Base-by-base conservation (phyloP, 345 rosid species). In the Toxicodendron radicans region DNA sequence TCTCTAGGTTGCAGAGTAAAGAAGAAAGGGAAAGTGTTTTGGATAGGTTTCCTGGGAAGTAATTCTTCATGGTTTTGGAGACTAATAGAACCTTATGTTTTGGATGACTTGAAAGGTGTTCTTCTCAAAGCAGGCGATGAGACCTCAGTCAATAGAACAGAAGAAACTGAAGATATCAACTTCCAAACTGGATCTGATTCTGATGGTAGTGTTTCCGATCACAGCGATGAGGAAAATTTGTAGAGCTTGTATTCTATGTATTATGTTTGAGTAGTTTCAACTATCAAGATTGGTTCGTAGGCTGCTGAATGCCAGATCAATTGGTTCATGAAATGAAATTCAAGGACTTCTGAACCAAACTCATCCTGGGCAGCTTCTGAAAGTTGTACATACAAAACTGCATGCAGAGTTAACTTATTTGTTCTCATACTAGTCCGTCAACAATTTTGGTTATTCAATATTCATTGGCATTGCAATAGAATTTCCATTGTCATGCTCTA, bases 1-100 rank as follows among this genome's bases (percentile, higher is more conserved):
- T 89, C 96, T 67, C 71, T 92, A n/a, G 84, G 82, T 23, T 90
- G 92, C 77, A 84, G 86, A 48, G 94, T 95, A 58, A 95, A 89
- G 85, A 88, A 84, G 80, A 95, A 86, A 74, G 92, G 98, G 73
- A 82, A 75, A 74, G 84, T 84, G 24, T 91, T 80, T 70, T 92
- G 97, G 97, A 78, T 95, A 7, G 97, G 99, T n/a, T 82, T 95
- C 66, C 80, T 85, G 1, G 94, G 94, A 75, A 78, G 66, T 66
- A 82, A 87, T 77, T 85, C 98, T 7, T 74, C 74, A 12, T 76
- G 70, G 84, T 90, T 91, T 66, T 86, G 92, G 96, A 85, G 93
- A 70, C 72, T 92, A 74, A 83, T 90, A 35, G 96, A 87, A 72
- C 90, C 94, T 9, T 72, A 87, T 51, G 79, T 95, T 35, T 77